Percentiles rank a stretch among this genome's conserved stretches.
Conservation (phyloP, 2,329 filamentous ascomycete genomes). For the Aspergillus ustus region DNA sequence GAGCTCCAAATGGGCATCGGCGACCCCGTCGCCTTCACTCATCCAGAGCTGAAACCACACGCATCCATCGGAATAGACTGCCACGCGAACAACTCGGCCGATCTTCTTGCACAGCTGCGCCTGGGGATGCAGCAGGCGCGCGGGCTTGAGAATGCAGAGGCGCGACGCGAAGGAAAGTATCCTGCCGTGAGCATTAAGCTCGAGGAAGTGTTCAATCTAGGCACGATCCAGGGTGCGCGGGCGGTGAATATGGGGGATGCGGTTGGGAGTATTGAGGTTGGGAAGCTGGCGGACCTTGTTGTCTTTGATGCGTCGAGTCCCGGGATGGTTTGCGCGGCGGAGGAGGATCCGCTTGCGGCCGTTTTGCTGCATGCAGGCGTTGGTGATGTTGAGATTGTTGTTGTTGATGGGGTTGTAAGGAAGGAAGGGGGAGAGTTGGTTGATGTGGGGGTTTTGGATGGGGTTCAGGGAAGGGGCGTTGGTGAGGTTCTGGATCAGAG, state of each 20-base stretch:
- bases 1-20: constrained; percentile 39
- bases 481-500: not conserved
- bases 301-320: constrained; percentile 34
- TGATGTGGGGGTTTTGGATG: not conserved
- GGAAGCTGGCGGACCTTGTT: constrained; percentile 37
- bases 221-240: constrained; percentile 36
- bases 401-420: constrained; percentile 32
- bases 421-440: constrained; percentile 24
- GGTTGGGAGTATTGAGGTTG: constrained; percentile 33
- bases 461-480: not conserved
- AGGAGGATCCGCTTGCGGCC: constrained; percentile 35
- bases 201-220: constrained; percentile 33
- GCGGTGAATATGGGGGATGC: constrained; percentile 32
- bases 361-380: constrained; percentile 34
- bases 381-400: constrained; percentile 34
- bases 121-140: constrained; percentile 32
- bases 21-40: constrained; percentile 31
- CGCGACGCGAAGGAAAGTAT: constrained; percentile 13
- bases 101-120: constrained; percentile 34
- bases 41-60: constrained; percentile 22
- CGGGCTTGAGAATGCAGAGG: constrained; percentile 20
- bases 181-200: constrained; percentile 23
- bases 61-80: constrained; percentile 38
- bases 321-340: constrained; percentile 31
- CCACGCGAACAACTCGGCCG: constrained; percentile 34